phyloP scores from a whole-genome alignment of 148 eudicot genomes.

The Silene conica region DNA sequence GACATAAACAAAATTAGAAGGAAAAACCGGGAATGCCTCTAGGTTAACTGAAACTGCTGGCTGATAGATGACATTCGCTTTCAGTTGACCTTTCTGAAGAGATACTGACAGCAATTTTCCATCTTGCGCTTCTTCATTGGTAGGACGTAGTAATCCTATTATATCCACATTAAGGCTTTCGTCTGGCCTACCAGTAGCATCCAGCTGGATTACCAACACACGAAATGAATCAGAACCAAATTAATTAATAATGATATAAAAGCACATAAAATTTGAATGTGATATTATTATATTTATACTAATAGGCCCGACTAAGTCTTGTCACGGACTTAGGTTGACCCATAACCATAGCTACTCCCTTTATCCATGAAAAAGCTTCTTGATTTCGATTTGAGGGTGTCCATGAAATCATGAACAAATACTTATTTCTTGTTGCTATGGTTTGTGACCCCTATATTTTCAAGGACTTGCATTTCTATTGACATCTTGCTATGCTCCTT shows the following conservation, averaged over 20 bases:
- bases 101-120: constrained; percentile 69
- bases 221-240: constrained; percentile 11
- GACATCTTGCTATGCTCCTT: not conserved
- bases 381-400: not conserved
- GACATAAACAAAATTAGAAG: not conserved
- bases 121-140: constrained; percentile 46
- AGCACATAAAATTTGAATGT: not conserved
- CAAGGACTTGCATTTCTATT: not conserved
- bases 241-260: not conserved
- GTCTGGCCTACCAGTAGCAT: constrained; percentile 93
- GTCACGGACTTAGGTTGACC: not conserved
- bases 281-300: not conserved
- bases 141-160: constrained; percentile 54
- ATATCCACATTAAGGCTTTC: constrained; percentile 82
- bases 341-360: not conserved
- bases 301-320: not conserved
- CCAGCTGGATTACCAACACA: constrained; percentile 59
- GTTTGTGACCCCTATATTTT: not conserved
- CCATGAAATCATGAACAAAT: not conserved
- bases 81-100: constrained; percentile 91
- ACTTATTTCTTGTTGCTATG: not conserved
- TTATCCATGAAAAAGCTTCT: not conserved
- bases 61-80: constrained; percentile 63
- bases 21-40: constrained; percentile 49
- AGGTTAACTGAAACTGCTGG: constrained; percentile 70